Evolutionary conservation across 371 early-diverging fungal species (phyloP).

Genomic region (Mortierella sp.): DNA sequence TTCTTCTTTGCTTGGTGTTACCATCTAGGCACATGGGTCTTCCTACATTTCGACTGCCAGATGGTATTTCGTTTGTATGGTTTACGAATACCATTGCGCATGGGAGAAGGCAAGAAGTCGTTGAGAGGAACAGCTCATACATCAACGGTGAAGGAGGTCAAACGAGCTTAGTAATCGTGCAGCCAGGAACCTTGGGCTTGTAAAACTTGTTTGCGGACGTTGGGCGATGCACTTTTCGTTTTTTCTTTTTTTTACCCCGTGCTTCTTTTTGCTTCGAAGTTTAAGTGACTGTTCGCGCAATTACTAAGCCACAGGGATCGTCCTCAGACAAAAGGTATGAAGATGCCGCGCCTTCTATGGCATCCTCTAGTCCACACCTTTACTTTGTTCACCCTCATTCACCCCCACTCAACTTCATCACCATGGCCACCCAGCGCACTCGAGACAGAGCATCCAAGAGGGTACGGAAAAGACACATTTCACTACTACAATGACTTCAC

Average conservation of each 20-base stretch:
- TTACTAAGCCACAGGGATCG: constrained; percentile 3
- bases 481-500: too few species aligned
- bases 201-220: not conserved
- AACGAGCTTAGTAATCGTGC: not conserved
- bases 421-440: constrained; percentile 28
- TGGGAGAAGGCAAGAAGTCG: not conserved
- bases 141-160: not conserved
- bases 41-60: not conserved
- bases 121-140: not conserved
- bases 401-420: not conserved
- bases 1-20: not conserved
- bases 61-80: too few species aligned
- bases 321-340: not conserved
- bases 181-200: not conserved
- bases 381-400: not conserved
- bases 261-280: too few species aligned
- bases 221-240: constrained; percentile 2
- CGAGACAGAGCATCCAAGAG: constrained; percentile 38
- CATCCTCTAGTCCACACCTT: not conserved
- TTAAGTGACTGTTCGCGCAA: not conserved
- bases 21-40: not conserved
- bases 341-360: not conserved
- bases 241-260: too few species aligned
- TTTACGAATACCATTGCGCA: not conserved
- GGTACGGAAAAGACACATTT: constrained; percentile 22